Evolutionary conservation across 75 land plant genomes (phyloP).

Genomic region (Azolla pinnata): DNA sequence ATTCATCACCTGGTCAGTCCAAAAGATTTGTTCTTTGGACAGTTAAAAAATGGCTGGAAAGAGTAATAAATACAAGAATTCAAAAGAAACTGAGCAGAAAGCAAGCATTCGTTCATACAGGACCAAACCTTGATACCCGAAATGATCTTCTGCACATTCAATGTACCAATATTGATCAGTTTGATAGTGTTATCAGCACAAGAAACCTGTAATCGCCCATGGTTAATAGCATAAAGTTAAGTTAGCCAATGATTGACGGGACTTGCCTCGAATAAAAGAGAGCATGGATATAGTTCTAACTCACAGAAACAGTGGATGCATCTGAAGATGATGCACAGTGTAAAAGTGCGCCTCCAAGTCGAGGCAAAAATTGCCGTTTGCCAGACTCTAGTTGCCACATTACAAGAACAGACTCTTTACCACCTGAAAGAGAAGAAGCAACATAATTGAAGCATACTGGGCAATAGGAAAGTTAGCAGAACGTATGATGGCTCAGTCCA

Average conservation of each 20-base stretch:
- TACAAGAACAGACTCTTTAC: slow-evolving; percentile 81
- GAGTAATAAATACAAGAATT: too few species aligned
- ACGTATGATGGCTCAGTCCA: too few species aligned
- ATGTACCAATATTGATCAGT: slow-evolving; percentile 59
- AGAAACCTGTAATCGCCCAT: slow-evolving; percentile 71
- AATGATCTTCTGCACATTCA: slow-evolving; percentile 48
- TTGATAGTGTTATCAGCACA: slow-evolving; percentile 81
- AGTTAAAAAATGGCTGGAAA: too few species aligned
- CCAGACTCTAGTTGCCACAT: slow-evolving; percentile 95
- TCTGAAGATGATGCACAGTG: slow-evolving; percentile 53
- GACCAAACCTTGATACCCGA: slow-evolving; percentile 79
- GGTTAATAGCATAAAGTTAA: too few species aligned
- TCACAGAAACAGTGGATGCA: slow-evolving; percentile 67
- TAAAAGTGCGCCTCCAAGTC: slow-evolving; percentile 67
- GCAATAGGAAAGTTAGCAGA: too few species aligned
- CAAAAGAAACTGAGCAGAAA: too few species aligned
- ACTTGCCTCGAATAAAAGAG: too few species aligned
- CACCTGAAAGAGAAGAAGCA: slow-evolving; percentile 40
- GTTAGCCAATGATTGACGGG: too few species aligned
- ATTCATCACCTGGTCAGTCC: too few species aligned
- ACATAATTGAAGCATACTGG: background rate
- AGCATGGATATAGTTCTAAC: too few species aligned
- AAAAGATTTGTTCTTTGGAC: too few species aligned
- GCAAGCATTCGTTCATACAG: background rate
- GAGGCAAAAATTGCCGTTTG: slow-evolving; percentile 71